Conservation (phyloP, 2,329 filamentous ascomycete species). For the Tolypocladium ovalisporum region DNA sequence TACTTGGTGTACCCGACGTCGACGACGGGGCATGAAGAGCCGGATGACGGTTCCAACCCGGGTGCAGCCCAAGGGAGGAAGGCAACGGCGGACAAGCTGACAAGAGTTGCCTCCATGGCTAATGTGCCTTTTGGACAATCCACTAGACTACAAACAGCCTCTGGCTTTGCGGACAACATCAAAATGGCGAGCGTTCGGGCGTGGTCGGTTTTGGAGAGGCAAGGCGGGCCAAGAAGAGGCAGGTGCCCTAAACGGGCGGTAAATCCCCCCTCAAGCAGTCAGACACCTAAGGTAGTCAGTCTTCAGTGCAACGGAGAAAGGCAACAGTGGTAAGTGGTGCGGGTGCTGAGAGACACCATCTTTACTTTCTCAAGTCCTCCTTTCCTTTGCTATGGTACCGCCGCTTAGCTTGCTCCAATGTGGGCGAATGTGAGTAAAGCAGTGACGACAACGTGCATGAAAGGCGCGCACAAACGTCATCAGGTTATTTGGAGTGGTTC, state of each 20-base stretch:
- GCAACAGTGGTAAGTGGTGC: background rate
- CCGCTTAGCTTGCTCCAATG: background rate
- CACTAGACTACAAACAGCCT: no score
- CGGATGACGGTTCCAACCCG: background rate
- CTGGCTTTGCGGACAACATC: no score
- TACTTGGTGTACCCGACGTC: slow-evolving; percentile 36
- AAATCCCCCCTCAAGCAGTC: no score
- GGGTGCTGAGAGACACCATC: background rate
- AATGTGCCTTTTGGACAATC: no score
- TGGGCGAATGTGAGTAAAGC: background rate
- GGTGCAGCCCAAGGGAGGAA: background rate
- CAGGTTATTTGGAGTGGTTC: no score
- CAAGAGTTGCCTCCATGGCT: background rate
- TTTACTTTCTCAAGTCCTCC: background rate
- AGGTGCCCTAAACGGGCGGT: no score
- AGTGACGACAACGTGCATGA: background rate
- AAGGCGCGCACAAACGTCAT: background rate
- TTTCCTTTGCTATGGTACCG: background rate
- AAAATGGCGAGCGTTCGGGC: no score
- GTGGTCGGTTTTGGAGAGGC: no score
- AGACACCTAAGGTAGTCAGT: no score
- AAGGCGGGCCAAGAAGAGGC: no score
- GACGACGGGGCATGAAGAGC: slow-evolving; percentile 11
- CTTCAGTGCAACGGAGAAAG: no score
- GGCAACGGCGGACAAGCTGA: background rate